A percentile compares a stretch with the other conserved stretches of the same genome.
Conservation (phyloP, 768 basidiomycete species). For the Boletellus ananiceps region DNA sequence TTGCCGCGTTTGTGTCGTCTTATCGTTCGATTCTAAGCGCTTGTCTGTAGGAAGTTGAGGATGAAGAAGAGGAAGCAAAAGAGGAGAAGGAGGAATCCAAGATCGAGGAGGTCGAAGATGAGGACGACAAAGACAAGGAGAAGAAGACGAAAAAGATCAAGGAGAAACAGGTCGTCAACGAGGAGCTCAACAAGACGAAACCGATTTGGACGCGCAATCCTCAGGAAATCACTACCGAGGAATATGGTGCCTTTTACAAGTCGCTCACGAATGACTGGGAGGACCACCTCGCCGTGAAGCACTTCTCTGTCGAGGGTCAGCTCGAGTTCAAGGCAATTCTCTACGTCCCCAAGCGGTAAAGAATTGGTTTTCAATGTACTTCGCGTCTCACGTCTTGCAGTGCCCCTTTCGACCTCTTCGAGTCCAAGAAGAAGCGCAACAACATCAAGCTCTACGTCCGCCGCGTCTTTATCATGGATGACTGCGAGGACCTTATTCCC, state of each 20-base stretch:
- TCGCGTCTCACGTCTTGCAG: constrained; percentile 35
- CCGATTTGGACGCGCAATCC: constrained; percentile 99
- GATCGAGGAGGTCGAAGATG: constrained; percentile 80
- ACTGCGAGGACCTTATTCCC: constrained; percentile 98
- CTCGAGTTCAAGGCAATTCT: constrained; percentile 99
- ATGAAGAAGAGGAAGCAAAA: constrained; percentile 68
- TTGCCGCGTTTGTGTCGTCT: constrained; percentile 17
- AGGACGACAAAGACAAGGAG: constrained; percentile 79
- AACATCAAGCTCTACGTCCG: constrained; percentile 99
- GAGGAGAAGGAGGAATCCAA: constrained; percentile 74
- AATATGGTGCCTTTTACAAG: constrained; percentile 98
- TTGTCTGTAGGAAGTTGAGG: constrained; percentile 70
- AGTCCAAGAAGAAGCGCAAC: constrained; percentile 99
- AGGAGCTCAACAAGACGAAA: constrained; percentile 99
- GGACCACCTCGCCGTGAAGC: constrained; percentile 98
- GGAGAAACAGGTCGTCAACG: constrained; percentile 80
- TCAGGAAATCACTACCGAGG: constrained; percentile 85
- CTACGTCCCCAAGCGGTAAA: constrained; percentile 91
- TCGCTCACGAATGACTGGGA: constrained; percentile 99
- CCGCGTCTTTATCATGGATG: constrained; percentile 99
- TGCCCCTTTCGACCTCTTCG: constrained; percentile 98
- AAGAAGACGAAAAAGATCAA: constrained; percentile 95
- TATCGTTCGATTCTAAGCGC: constrained; percentile 2
- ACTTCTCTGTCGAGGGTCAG: constrained; percentile 99
- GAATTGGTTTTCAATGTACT: neutral